Evolutionary conservation across 768 basidiomycete species (phyloP).

Genomic region (Naematelia aurantialba): DNA sequence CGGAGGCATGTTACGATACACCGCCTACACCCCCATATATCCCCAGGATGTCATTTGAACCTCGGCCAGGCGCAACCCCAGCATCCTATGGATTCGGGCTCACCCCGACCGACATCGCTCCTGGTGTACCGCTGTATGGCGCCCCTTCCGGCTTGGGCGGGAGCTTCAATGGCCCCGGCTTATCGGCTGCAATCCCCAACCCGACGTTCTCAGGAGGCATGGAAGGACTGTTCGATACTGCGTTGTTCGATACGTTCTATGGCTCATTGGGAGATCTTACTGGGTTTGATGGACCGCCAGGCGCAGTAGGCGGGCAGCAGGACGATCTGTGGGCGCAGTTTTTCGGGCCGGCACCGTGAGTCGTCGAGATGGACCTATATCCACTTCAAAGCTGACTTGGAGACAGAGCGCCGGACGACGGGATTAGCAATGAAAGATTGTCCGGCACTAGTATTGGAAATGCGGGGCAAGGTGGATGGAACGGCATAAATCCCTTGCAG

Average conservation of each 20-base stretch:
- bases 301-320: conserved; percentile 7
- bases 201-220: conserved; percentile 2
- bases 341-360: conserved; percentile 23
- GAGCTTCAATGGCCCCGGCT: background rate
- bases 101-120: background rate
- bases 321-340: conserved; percentile 30
- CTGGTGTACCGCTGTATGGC: background rate
- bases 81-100: background rate
- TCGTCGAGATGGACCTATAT: background rate
- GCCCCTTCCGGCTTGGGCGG: background rate
- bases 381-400: background rate
- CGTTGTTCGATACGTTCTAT: conserved; percentile 1
- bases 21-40: no score
- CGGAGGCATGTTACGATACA: no score
- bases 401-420: background rate
- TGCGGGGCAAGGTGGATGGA: no score
- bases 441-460: background rate
- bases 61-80: no score
- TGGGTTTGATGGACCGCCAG: background rate
- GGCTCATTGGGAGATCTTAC: conserved; percentile 2
- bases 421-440: background rate
- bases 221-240: background rate
- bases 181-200: conserved; percentile 3
- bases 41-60: no score
- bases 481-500: no score